Evolutionary conservation across 75 land plant species (phyloP).

Genomic region (Pinus taeda): DNA sequence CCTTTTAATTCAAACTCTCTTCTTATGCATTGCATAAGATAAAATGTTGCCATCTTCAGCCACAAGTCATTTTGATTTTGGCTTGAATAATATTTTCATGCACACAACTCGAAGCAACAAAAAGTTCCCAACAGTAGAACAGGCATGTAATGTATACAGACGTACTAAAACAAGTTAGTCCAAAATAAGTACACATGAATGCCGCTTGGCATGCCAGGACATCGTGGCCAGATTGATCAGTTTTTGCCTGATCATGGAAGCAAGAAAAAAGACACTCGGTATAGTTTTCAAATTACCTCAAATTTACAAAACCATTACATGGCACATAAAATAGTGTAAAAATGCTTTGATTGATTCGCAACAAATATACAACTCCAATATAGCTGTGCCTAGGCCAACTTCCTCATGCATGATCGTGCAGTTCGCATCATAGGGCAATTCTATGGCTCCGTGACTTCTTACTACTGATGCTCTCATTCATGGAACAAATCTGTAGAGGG

Average conservation of each 20-base stretch:
- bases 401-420: background rate
- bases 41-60: background rate
- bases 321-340: slow-evolving; percentile 7
- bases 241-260: background rate
- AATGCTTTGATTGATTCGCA: background rate
- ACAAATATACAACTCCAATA: background rate
- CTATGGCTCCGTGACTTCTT: background rate
- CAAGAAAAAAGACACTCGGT: background rate
- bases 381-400: background rate
- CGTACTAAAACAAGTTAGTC: slow-evolving; percentile 1
- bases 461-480: background rate
- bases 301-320: slow-evolving; percentile 9
- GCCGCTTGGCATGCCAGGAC: background rate
- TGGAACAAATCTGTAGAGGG: slow-evolving; percentile 1
- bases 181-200: slow-evolving; percentile 1
- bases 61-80: background rate
- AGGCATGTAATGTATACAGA: background rate
- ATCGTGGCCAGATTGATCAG: background rate
- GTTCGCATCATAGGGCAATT: slow-evolving; percentile 1
- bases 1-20: slow-evolving; percentile 1
- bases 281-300: background rate
- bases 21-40: background rate
- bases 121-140: slow-evolving; percentile 1
- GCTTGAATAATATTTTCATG: background rate
- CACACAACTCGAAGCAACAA: slow-evolving; percentile 5